A percentile compares a stretch with the other conserved stretches of the same genome.
Evolutionary conservation across 345 rosid genomes (phyloP).

Genomic region (Sonneratia alba): DNA sequence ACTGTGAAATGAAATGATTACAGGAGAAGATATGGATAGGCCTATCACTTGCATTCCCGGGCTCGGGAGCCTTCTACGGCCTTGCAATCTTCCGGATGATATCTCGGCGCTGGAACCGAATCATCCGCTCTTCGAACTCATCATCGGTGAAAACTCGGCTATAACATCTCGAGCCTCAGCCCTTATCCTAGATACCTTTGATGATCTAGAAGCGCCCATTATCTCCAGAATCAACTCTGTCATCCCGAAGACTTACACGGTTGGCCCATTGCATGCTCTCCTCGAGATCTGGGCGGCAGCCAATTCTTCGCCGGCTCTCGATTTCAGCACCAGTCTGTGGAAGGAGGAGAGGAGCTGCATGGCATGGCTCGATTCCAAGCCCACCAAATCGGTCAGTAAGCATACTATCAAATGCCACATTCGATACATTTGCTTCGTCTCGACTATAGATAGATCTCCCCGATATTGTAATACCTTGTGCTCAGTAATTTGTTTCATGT

Average conservation of each 20-base stretch:
- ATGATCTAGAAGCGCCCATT: constrained; percentile 1
- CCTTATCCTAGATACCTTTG: constrained; percentile 10
- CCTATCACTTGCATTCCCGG: constrained; percentile 12
- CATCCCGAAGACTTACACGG: not conserved
- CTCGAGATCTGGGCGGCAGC: not conserved
- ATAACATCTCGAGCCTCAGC: constrained; percentile 6
- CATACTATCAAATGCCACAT: not conserved
- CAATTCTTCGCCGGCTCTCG: not conserved
- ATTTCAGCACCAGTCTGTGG: not conserved
- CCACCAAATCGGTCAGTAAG: constrained; percentile 5
- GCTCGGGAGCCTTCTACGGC: constrained; percentile 8
- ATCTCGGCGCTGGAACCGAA: constrained; percentile 1
- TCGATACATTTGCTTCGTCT: not conserved
- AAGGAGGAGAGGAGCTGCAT: constrained; percentile 7
- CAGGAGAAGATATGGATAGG: constrained; percentile 14
- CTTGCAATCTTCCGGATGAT: constrained; percentile 12
- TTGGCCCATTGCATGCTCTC: constrained; percentile 9
- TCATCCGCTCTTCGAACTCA: not conserved
- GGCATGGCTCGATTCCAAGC: constrained; percentile 6
- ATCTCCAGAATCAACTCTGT: constrained; percentile 2
- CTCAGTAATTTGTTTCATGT: not conserved
- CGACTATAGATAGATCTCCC: too few relatives aligned
- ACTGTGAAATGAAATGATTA: not conserved
- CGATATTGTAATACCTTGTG: not conserved
- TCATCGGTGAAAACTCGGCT: not conserved